Percentiles rank a stretch among this genome's conserved stretches.
phyloP scores from a whole-genome alignment of 2,329 filamentous ascomycete genomes.

The Fusarium citri region DNA sequence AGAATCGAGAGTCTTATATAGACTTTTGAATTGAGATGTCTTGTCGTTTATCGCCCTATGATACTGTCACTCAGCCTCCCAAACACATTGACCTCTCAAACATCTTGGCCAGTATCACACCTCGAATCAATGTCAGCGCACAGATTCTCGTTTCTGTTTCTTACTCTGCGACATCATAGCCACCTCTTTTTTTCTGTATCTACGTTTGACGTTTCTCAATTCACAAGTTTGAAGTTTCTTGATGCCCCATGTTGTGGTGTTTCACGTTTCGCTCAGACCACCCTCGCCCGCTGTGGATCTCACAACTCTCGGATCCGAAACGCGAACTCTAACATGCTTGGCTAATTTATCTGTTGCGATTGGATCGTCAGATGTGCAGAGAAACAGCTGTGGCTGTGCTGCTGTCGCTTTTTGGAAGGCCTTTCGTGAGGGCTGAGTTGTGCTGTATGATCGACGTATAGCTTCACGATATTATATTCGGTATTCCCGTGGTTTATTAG shows the following conservation, averaged over 20 bases:
- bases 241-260: constrained; percentile 1
- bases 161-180: background rate
- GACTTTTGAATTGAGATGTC: background rate
- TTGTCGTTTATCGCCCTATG: background rate
- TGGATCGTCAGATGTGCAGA: background rate
- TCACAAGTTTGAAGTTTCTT: constrained; percentile 5
- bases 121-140: background rate
- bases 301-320: background rate
- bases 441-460: background rate
- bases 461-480: background rate
- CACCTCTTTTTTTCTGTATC: background rate
- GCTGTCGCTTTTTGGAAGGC: background rate
- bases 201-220: background rate
- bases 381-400: background rate
- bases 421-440: background rate
- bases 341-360: constrained; percentile 8
- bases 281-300: background rate
- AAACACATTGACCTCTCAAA: background rate
- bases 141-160: constrained; percentile 15
- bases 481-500: background rate
- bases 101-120: background rate
- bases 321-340: constrained; percentile 1
- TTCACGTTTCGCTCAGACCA: constrained; percentile 29
- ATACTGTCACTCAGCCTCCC: background rate
- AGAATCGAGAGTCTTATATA: constrained; percentile 5